Base-by-base conservation (phyloP, 2,329 filamentous ascomycete genomes). In the Lachnellula cervina region DNA sequence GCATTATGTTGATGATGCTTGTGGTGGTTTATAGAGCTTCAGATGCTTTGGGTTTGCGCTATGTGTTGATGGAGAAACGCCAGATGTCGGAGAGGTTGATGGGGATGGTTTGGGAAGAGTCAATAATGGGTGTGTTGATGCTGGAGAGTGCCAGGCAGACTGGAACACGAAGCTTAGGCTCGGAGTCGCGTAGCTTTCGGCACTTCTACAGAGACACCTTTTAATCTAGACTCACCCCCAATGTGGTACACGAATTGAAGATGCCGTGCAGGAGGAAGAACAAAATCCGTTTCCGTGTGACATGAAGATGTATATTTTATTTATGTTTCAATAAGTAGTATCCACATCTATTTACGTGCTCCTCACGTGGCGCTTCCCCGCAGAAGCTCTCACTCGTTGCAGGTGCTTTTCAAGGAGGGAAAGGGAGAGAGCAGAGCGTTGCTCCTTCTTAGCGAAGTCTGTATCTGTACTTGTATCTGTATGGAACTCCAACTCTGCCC, bases 1-100 rank as follows among this genome's bases (percentile, higher is more conserved):
- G 89, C 94, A 97, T 99, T 58, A 44, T 62, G 51, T 54, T 52
- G 38, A 43, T 21, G 17, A 45, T 56, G 23, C 4, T 17, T 21
- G 4, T 21, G 21, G 21, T 21, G 21, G 21, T 21, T 43, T 7
- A 17, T 46, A 3, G 19, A 17, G 23, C 25, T 25, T 14, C 40
- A 35, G 17, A 34, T 50, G 28, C 49, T 38, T 21, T 28, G 43
- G 49, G 34, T 35, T 23, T 35, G 37, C 28, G 23, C 23, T 51
- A 28, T 46, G 28, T 49, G 32, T 43, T 28, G 44, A 42, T 38
- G 49, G 25, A 23, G 43, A 46, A 54, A 35, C 6, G 19, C 23
- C 11, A 40, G 40, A 37, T 32, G 28, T 40, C 37, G 37, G 35
- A 38, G 47, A 48, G 6, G 25, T 37, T 16, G 25, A 43, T 17